Evolutionary conservation across 2,329 filamentous ascomycete species (phyloP).

Genomic region (Trichophyton benhamiae): DNA sequence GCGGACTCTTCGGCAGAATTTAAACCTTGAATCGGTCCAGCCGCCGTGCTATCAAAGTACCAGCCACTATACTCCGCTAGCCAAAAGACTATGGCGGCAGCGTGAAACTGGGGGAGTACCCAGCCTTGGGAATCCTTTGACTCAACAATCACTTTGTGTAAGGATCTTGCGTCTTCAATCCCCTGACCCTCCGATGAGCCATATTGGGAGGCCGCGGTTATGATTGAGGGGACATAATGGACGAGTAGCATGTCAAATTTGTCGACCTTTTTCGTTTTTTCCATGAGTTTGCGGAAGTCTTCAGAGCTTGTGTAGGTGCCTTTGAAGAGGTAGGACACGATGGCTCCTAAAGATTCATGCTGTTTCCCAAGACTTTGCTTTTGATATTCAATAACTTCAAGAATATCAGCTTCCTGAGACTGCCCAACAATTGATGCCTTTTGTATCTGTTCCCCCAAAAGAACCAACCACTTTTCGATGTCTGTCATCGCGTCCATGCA

Average conservation of each 20-base stretch:
- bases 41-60: conserved; percentile 61
- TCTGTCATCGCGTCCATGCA: conserved; percentile 65
- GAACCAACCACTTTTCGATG: conserved; percentile 64
- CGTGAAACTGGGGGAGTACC: conserved; percentile 62
- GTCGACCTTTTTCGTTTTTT: conserved; percentile 55
- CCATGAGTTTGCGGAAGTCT: conserved; percentile 63
- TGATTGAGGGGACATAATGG: conserved; percentile 70
- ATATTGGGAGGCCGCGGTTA: conserved; percentile 63
- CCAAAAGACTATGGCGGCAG: conserved; percentile 74
- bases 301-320: conserved; percentile 55
- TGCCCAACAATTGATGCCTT: conserved; percentile 64
- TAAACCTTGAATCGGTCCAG: conserved; percentile 47
- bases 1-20: conserved; percentile 56
- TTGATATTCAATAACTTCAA: conserved; percentile 71
- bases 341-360: conserved; percentile 76
- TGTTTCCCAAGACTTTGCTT: conserved; percentile 70
- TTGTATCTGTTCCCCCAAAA: conserved; percentile 61
- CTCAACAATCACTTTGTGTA: conserved; percentile 57
- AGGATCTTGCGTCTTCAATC: conserved; percentile 54
- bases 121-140: conserved; percentile 57
- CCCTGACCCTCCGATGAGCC: conserved; percentile 63
- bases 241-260: conserved; percentile 63
- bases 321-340: conserved; percentile 66
- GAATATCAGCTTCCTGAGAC: conserved; percentile 48
- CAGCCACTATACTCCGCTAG: conserved; percentile 84